These are phyloP conservation scores for Hypoxylon rickii DNA, from an alignment of 495 filamentous ascomycete genomes.

Conservation along the genomic window DNA sequence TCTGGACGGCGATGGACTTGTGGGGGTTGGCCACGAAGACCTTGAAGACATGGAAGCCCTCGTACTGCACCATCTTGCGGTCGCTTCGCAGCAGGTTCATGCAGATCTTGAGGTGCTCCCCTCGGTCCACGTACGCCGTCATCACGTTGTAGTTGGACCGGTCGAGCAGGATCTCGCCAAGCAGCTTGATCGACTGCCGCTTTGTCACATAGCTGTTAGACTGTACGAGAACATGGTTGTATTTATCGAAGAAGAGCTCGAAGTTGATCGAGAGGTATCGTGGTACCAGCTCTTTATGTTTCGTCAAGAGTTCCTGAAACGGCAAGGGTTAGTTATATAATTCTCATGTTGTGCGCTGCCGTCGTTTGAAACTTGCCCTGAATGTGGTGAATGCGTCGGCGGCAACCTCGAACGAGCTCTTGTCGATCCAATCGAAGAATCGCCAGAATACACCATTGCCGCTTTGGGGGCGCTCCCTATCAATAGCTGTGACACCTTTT, in stretches of 20 bases:
- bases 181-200: conserved; percentile 94
- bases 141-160: conserved; percentile 97
- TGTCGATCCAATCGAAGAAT: conserved; percentile 98
- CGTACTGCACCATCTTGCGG: conserved; percentile 98
- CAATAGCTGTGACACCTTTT: conserved; percentile 66
- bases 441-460: conserved; percentile 90
- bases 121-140: conserved; percentile 93
- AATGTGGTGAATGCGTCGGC: conserved; percentile 98
- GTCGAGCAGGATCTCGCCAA: conserved; percentile 93
- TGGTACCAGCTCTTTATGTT: conserved; percentile 87
- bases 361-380: conserved; percentile 60
- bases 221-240: conserved; percentile 85
- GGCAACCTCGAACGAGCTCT: conserved; percentile 92
- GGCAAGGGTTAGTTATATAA: neutral
- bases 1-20: conserved; percentile 91
- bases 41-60: conserved; percentile 99
- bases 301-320: conserved; percentile 84
- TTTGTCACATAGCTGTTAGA: conserved; percentile 98
- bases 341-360: neutral
- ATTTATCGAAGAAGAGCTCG: conserved; percentile 85
- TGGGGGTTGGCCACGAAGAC: conserved; percentile 97
- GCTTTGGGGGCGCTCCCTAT: conserved; percentile 66
- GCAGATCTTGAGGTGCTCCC: conserved; percentile 93
- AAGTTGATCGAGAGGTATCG: conserved; percentile 87
- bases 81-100: conserved; percentile 97